Evolutionary conservation across 768 basidiomycete genomes (phyloP).

Genomic region (Mycena latifolia): DNA sequence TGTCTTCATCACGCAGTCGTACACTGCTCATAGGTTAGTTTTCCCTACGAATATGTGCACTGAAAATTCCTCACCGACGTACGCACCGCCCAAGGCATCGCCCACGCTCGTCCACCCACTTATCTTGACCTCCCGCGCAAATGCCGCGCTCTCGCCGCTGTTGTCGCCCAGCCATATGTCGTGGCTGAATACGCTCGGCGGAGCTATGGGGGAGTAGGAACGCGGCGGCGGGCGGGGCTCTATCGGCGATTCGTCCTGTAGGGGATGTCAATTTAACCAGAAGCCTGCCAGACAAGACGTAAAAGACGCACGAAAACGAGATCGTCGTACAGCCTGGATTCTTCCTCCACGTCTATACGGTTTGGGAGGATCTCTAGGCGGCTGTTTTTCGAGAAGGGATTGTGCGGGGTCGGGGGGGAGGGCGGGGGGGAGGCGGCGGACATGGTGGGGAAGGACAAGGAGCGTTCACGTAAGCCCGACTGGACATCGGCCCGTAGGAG

Average conservation of each 20-base stretch:
- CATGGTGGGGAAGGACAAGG: conserved; percentile 26
- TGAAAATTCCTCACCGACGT: conserved; percentile 76
- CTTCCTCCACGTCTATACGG: conserved; percentile 76
- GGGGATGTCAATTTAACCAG: background rate
- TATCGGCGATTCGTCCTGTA: conserved; percentile 23
- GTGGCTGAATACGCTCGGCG: conserved; percentile 71
- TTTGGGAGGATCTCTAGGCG: conserved; percentile 68
- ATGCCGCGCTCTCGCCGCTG: conserved; percentile 63
- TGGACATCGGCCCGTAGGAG: too few species aligned
- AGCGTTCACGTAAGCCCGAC: too few species aligned
- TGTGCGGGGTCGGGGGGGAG: background rate
- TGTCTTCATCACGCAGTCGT: conserved; percentile 68
- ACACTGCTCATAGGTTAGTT: too few species aligned
- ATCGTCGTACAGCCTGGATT: conserved; percentile 76
- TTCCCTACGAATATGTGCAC: too few species aligned
- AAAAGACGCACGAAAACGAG: conserved; percentile 58
- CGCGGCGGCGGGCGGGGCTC: conserved; percentile 35
- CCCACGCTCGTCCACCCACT: conserved; percentile 82
- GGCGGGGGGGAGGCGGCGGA: background rate
- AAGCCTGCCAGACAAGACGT: background rate
- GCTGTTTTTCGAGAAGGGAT: background rate
- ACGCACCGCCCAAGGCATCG: conserved; percentile 71
- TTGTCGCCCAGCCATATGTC: conserved; percentile 81
- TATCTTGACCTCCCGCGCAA: conserved; percentile 75
- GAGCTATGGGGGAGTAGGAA: conserved; percentile 45